These are phyloP conservation scores for Aspergillus sclerotiicarbonarius DNA, from an alignment of 495 filamentous ascomycete species.

Conservation along the genomic window DNA sequence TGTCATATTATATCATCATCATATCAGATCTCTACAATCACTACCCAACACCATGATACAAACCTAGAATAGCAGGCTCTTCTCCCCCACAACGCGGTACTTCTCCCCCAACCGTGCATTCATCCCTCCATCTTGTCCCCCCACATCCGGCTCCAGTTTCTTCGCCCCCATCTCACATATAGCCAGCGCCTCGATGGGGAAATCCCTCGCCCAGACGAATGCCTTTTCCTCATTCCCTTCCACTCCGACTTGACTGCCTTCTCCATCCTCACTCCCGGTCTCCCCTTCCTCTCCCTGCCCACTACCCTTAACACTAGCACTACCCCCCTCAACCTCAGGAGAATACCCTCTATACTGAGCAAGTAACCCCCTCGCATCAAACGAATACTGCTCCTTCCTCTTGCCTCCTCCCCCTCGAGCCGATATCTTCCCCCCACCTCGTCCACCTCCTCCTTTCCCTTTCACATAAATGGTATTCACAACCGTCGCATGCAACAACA, in stretches of 20 bases:
- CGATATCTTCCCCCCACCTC: neutral
- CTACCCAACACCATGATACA: too few species aligned
- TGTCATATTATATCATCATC: too few species aligned
- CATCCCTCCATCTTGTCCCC: slow-evolving; percentile 22
- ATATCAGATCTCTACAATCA: too few species aligned
- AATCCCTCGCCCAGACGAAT: slow-evolving; percentile 60
- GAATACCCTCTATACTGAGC: slow-evolving; percentile 34
- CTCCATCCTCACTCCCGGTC: neutral
- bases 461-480: slow-evolving; percentile 81
- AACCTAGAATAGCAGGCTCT: slow-evolving; percentile 22
- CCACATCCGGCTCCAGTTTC: slow-evolving; percentile 39
- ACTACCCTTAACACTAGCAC: slow-evolving; percentile 9
- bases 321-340: slow-evolving; percentile 26
- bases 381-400: slow-evolving; percentile 30
- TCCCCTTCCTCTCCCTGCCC: neutral
- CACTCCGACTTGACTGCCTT: neutral
- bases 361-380: slow-evolving; percentile 40
- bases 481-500: slow-evolving; percentile 82
- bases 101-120: slow-evolving; percentile 41
- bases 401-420: slow-evolving; percentile 27
- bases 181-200: slow-evolving; percentile 60
- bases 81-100: slow-evolving; percentile 42
- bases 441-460: slow-evolving; percentile 31
- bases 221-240: slow-evolving; percentile 15
- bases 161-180: slow-evolving; percentile 80